Base-by-base conservation (phyloP, 2,329 filamentous ascomycete species). In the Botrytis elliptica region DNA sequence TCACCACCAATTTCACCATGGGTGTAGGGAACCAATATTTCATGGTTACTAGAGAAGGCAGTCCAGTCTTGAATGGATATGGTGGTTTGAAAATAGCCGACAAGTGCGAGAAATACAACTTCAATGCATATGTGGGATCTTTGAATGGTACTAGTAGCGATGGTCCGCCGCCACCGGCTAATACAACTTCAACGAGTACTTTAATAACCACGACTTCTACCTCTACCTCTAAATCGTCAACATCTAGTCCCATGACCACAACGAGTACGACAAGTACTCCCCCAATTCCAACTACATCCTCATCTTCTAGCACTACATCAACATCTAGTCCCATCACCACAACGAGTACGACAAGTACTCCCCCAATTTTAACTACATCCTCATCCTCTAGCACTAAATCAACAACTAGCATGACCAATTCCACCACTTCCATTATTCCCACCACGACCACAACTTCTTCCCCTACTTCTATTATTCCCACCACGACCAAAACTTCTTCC, bases 81-180 rank as follows among this genome's bases (percentile, higher is more conserved):
- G 79, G 80, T 4, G 75, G 77, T 0, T 52, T 80, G 72, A 74
- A 75, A 10, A 77, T 82, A 44, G 72, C 76, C 55, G 74, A 80
- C 59, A 76, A 69, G 2, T 82, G 80, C 64, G 73, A 77, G 38
- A 75, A 75, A 57, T 82, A 82, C 70, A 82, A 82, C 44, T 82
- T 78, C 72, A 82, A 82, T 75, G 80, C 81, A 18, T 82, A 81
- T 74, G 79, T 81, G 22, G 81, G 81, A 18, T 76, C 75, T 12
- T 74, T 78, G 66, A 72, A 71, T 57, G 60, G 68, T 49, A 74
- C 75, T 63, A 74, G 71, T 29, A 60, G 62, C 25, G 52, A 64
- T 18, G 71, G 71, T n/a, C 69, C 69, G 36, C 63, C 71, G 25
- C 71, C 63, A 49, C 71, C 71, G 1, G 55, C 33, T n/a, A 67